Conservation (phyloP, 1,284 basidiomycete species). For the Abortiporus biennis region DNA sequence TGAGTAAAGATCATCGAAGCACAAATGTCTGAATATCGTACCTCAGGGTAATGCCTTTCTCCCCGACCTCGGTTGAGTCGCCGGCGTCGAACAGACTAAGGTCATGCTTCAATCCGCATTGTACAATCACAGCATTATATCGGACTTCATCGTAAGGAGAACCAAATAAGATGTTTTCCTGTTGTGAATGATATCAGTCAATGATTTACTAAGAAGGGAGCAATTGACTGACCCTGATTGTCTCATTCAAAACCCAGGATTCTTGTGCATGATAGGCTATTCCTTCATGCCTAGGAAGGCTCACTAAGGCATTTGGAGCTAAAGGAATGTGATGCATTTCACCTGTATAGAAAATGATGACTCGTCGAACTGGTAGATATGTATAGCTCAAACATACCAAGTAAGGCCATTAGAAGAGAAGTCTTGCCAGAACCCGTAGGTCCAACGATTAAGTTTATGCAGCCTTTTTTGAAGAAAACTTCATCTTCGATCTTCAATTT, state of each 20-base stretch:
- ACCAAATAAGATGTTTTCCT: constrained; percentile 41
- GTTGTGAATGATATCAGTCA: not conserved
- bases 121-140: constrained; percentile 38
- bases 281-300: constrained; percentile 57
- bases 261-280: constrained; percentile 74
- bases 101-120: constrained; percentile 58
- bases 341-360: constrained; percentile 26
- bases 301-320: constrained; percentile 54
- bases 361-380: constrained; percentile 13
- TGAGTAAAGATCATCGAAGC: not conserved
- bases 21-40: constrained; percentile 22
- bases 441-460: constrained; percentile 59
- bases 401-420: constrained; percentile 47
- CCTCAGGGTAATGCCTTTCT: constrained; percentile 53
- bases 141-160: constrained; percentile 33
- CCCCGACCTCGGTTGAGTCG: constrained; percentile 63
- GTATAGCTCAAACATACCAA: constrained; percentile 26
- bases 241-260: constrained; percentile 61
- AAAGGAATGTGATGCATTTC: constrained; percentile 57
- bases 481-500: constrained; percentile 44
- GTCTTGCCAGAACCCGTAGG: constrained; percentile 54
- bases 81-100: constrained; percentile 60
- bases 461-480: constrained; percentile 49
- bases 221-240: constrained; percentile 30
- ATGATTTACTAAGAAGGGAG: not conserved